Percentiles rank a stretch among this genome's conserved stretches.
phyloP scores from a whole-genome alignment of 192 early-diverging fungal genomes.

The Diversispora eburnea region DNA sequence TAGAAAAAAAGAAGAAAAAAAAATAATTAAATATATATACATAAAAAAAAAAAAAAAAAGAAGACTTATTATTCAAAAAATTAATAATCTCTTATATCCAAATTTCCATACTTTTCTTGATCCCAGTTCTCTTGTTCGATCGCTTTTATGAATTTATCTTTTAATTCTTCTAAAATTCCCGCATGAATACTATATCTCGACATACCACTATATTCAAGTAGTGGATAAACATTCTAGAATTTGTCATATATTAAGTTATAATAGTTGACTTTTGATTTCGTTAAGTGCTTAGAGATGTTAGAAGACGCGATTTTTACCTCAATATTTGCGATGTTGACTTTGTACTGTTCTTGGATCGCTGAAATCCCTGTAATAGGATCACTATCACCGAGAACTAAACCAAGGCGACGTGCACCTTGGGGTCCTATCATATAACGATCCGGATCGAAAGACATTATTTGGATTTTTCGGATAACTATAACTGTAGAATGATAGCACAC shows the following conservation, averaged over 20 bases:
- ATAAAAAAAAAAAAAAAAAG: no score
- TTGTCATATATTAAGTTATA: background rate
- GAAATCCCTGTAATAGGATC: background rate
- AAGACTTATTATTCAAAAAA: background rate
- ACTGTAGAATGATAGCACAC: no score
- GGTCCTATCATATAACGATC: background rate
- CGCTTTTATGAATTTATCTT: background rate
- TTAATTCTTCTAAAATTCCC: constrained; percentile 11
- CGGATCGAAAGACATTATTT: background rate
- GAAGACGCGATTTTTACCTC: background rate
- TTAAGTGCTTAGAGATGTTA: background rate
- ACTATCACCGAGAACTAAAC: background rate
- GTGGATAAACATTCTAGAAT: constrained; percentile 17
- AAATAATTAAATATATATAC: background rate
- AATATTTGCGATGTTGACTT: background rate
- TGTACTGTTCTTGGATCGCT: background rate
- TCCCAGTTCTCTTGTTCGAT: constrained; percentile 18
- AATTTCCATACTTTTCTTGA: constrained; percentile 3
- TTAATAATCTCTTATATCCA: background rate
- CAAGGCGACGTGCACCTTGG: background rate
- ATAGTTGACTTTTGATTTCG: background rate
- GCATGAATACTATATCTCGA: constrained; percentile 13
- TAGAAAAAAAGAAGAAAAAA: background rate
- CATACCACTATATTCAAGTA: constrained; percentile 20
- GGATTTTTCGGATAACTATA: no score